Evolutionary conservation across 768 basidiomycete genomes (phyloP), one percentile per base, ranked within the genome.

Genomic region (Lentinula boryana): DNA sequence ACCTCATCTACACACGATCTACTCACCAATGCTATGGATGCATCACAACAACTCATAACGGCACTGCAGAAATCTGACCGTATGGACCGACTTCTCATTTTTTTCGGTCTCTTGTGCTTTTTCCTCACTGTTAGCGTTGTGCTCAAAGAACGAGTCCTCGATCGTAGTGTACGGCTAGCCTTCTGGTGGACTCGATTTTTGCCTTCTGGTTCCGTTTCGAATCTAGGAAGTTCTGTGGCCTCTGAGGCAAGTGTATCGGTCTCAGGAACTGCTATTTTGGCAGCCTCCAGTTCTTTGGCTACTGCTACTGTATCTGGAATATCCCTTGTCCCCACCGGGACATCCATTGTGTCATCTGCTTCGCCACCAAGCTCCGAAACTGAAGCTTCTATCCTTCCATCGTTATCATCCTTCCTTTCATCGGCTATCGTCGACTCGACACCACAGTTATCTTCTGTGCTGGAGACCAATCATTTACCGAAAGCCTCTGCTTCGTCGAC

Each of bases 21-120:
- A 4, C 85, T 96, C 62, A 81, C 80, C 38, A 77, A 79, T 56
- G 69, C 95, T 60, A 84, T 98, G 70, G 76, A 78, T 54, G 86
- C 89, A 49, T 96, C 95, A 2, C 89, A 90, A 67, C 82, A 88
- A 31, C 84, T 99, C 63, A 86, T 98, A 64, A 91, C 88, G 13
- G 85, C 88, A 0, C 85, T 99, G 52, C 92, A 97, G 73, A 88
- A 88, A 62, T 84, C 94, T 15, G 95, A 98, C 77, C 88, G 91
- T 85, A 77, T 95, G 18, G 97, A 99, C 76, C 88, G 95, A 5
- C 70, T 97, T 32, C 76, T 98, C 63, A 88, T 99, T 66, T 74
- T 94, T 58, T 79, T 85, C 1, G 91, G 84, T 0, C 84, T 98
- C 38, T 69, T 78, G 10, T 91, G 98, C 72, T 99, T 99, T 76